These are phyloP conservation scores for Cladobotryum mycophilum DNA, from an alignment of 2,329 filamentous ascomycete species.

Conservation along the genomic window DNA sequence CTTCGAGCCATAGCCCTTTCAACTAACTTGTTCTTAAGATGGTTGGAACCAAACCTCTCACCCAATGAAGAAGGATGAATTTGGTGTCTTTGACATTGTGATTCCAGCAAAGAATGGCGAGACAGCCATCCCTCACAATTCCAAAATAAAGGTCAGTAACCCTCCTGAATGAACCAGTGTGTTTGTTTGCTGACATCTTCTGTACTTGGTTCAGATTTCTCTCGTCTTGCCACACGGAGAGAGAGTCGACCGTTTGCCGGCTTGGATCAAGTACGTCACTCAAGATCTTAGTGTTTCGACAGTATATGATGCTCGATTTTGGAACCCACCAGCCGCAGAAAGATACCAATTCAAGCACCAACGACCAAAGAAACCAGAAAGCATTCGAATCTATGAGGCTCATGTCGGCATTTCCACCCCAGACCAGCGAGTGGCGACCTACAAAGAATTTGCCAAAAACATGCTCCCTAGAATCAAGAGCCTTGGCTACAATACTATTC, in stretches of 20 bases:
- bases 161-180: not conserved
- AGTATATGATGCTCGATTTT: conserved; percentile 91
- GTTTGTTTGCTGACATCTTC: not conserved
- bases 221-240: conserved; percentile 74
- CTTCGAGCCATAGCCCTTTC: not conserved
- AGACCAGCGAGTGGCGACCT: conserved; percentile 81
- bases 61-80: conserved; percentile 79
- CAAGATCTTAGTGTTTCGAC: conserved; percentile 87
- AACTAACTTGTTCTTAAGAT: conserved; percentile 48
- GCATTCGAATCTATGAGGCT: conserved; percentile 94
- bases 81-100: conserved; percentile 79
- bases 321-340: conserved; percentile 78
- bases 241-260: conserved; percentile 79
- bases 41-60: conserved; percentile 79
- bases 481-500: conserved; percentile 94
- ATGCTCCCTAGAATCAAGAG: conserved; percentile 86
- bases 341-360: conserved; percentile 79
- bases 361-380: conserved; percentile 75
- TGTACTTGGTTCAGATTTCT: conserved; percentile 56
- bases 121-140: conserved; percentile 81
- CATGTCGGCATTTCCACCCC: conserved; percentile 96
- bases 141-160: conserved; percentile 77
- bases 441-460: conserved; percentile 93
- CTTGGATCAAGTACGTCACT: conserved; percentile 96
- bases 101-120: conserved; percentile 68